Percentiles rank a stretch among this genome's conserved stretches.
Evolutionary conservation across 208 protist species (phyloP).

Genomic region (Acanthamoeba lugdunensis): DNA sequence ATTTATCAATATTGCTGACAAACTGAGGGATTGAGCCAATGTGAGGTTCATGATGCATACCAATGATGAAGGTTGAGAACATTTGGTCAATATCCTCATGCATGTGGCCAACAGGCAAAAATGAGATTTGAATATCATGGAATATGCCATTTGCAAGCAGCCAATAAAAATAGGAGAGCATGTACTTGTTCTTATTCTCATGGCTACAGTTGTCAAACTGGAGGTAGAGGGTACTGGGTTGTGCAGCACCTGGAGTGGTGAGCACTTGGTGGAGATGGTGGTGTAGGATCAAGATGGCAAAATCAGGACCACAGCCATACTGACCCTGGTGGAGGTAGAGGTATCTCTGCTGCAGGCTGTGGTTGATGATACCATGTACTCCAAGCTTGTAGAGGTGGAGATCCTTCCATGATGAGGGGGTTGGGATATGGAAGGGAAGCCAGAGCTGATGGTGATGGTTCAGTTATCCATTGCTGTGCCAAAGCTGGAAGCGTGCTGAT

Average conservation of each 20-base stretch:
- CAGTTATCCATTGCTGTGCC: no score
- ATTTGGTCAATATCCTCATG: neutral
- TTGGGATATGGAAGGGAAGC: neutral
- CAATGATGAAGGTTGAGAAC: neutral
- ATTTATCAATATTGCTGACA: no score
- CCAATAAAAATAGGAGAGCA: neutral
- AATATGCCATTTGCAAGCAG: neutral
- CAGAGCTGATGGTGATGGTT: no score
- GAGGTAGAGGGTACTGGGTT: neutral
- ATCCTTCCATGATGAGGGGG: neutral
- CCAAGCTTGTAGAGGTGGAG: neutral
- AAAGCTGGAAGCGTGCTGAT: no score
- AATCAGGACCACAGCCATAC: neutral
- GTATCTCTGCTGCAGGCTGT: neutral
- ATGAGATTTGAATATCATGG: neutral
- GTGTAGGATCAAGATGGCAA: neutral
- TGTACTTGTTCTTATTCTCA: constrained; percentile 8
- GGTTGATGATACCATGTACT: neutral
- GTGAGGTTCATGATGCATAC: neutral
- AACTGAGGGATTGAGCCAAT: neutral
- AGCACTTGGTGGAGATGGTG: neutral
- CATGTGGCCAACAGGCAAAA: neutral
- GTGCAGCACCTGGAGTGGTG: no score
- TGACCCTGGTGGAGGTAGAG: neutral
- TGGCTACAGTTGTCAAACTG: constrained; percentile 1